Percentiles rank a stretch among this genome's conserved stretches.
phyloP scores from a whole-genome alignment of 140 eudicot species.

The Cichorium intybus region DNA sequence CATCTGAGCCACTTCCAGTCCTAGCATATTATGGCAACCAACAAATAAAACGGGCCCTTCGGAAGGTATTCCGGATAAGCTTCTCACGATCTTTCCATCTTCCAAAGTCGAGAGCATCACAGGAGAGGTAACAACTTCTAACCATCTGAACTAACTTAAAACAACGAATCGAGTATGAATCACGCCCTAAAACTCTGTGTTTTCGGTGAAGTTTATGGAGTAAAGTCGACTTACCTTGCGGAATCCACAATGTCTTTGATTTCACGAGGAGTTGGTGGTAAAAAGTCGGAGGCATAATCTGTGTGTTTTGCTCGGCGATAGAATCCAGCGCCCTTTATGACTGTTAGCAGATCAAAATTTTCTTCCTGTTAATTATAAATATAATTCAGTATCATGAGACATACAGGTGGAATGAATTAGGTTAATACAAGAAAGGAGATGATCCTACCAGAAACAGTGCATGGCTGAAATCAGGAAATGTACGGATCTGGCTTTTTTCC shows the following conservation, averaged over 20 bases:
- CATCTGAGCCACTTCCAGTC: constrained; percentile 62
- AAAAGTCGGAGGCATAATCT: constrained; percentile 60
- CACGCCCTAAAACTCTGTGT: background rate
- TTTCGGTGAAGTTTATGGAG: background rate
- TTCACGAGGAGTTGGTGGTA: constrained; percentile 60
- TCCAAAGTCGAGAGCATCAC: constrained; percentile 74
- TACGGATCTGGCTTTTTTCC: constrained; percentile 61
- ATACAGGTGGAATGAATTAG: background rate
- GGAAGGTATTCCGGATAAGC: constrained; percentile 66
- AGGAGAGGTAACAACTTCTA: constrained; percentile 49
- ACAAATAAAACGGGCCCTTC: constrained; percentile 85
- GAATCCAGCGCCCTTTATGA: constrained; percentile 49
- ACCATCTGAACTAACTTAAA: constrained; percentile 42
- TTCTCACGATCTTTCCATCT: constrained; percentile 59
- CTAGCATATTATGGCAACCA: constrained; percentile 83
- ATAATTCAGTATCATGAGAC: too few species aligned
- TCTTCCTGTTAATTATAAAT: constrained; percentile 70
- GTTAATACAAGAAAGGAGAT: background rate
- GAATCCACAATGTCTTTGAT: constrained; percentile 33
- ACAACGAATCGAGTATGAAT: too few species aligned
- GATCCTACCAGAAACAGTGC: constrained; percentile 59
- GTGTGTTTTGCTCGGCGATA: constrained; percentile 53
- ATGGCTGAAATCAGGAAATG: constrained; percentile 49
- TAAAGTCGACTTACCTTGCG: constrained; percentile 36
- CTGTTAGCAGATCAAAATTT: constrained; percentile 48